These are phyloP conservation scores for Tuber calosporum DNA, from an alignment of 495 filamentous ascomycete genomes.

Conservation along the genomic window DNA sequence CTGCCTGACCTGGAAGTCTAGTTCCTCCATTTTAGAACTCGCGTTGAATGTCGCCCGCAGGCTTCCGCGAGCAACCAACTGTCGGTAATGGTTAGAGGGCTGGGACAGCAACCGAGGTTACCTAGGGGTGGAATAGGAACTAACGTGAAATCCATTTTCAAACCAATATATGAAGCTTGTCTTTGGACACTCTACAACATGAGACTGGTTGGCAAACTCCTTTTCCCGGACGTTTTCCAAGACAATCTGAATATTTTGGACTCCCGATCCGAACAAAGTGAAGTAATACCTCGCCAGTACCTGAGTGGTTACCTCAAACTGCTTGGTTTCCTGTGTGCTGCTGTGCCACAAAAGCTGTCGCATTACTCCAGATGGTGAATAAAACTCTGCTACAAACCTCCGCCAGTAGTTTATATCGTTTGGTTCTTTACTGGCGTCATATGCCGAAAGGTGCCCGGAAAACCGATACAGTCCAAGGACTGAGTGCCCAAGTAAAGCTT, in stretches of 20 bases:
- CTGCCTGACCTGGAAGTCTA: conserved; percentile 50
- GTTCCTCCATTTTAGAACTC: conserved; percentile 51
- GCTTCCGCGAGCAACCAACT: conserved; percentile 50
- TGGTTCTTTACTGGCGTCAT: conserved; percentile 44
- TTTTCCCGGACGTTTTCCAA: conserved; percentile 51
- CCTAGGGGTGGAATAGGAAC: conserved; percentile 16
- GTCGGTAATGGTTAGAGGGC: conserved; percentile 4
- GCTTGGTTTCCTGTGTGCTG: conserved; percentile 49
- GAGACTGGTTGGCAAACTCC: conserved; percentile 47
- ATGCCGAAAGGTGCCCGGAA: conserved; percentile 49
- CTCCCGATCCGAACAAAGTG: conserved; percentile 60
- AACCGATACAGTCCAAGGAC: conserved; percentile 53
- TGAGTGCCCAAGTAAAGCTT: conserved; percentile 43
- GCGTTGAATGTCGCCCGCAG: conserved; percentile 51
- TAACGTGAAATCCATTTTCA: conserved; percentile 52
- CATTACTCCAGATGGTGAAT: conserved; percentile 53
- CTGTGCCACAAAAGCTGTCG: conserved; percentile 50
- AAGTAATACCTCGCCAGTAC: conserved; percentile 59
- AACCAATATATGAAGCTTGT: conserved; percentile 56
- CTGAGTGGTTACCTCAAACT: conserved; percentile 57
- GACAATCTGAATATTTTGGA: conserved; percentile 58
- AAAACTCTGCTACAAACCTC: conserved; percentile 57
- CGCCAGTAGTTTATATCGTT: conserved; percentile 56
- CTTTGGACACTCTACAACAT: conserved; percentile 49
- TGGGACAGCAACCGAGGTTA: not conserved